Evolutionary conservation across 768 basidiomycete species (phyloP), one percentile per base, ranked within the genome.

Genomic region (Clitopilus hobsonii): DNA sequence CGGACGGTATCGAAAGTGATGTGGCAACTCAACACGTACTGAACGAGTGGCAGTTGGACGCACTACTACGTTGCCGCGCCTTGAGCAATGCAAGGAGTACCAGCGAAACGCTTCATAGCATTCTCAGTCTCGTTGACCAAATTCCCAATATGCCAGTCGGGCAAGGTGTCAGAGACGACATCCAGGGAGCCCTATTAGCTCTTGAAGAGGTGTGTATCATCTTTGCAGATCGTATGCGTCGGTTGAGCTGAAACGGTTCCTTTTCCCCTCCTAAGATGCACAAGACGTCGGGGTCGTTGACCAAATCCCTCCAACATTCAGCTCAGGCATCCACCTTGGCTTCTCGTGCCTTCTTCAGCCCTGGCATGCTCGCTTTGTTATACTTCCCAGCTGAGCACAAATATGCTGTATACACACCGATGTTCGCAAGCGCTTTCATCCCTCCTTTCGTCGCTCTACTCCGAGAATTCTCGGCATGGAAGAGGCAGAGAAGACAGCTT

Each of bases 311-410:
- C 41, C 68, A 68, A 24, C 75, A 82, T 64, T 91, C 91, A 1
- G 77, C 80, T 13, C 67, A 74, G 54, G 90, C 92, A 0, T 68
- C 84, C 47, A 77, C 76, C 0, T 74, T 86, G 29, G 82, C 93
- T 10, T 91, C 89, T 1, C 80, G 86, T 38, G 96, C 97, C 3
- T 98, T 97, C 77, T 98, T 97, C 74, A 91, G 94, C 68, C 97
- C 96, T 0, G 91, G 89, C 18, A 97, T 98, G 94, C 73, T 98
- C 61, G 94, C 93, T 13, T 71, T 98, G 65, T 77, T 99, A 20
- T 99, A 99, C 70, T 98, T 98, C 71, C 97, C 97, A 20, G 87
- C 93, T 18, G 97, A 98, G 66, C 97, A 98, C 74, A 98, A 91
- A 66, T 95, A 94, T 67, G 95, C 95, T 1, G 93, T 99, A 7